Evolutionary conservation across 2,329 filamentous ascomycete species (phyloP).

Genomic region (Endoconidiophora polonica): DNA sequence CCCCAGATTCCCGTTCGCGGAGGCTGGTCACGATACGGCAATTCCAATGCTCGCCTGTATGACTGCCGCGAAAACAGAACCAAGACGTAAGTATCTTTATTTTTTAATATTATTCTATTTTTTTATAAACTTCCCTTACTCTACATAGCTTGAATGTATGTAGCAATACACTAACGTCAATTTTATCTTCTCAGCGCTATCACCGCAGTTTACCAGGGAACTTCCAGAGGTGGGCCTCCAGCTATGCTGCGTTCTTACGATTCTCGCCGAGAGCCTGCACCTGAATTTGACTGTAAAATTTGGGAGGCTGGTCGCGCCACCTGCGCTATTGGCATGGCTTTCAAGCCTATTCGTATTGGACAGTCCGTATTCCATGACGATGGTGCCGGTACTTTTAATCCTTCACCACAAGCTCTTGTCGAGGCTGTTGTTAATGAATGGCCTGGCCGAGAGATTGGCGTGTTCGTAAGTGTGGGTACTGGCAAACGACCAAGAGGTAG

Average conservation of each 20-base stretch:
- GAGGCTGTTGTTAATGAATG: conserved; percentile 87
- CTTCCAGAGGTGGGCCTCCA: conserved; percentile 47
- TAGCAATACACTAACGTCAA: neutral
- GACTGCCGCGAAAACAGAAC: conserved; percentile 72
- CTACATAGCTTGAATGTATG: neutral
- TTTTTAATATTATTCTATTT: neutral
- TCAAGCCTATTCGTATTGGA: conserved; percentile 88
- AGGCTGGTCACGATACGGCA: conserved; percentile 47
- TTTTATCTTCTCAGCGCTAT: conserved; percentile 49
- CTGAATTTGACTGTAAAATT: conserved; percentile 86
- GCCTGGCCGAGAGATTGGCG: conserved; percentile 82
- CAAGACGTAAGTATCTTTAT: conserved; percentile 53
- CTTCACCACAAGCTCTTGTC: conserved; percentile 67
- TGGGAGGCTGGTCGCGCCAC: conserved; percentile 98
- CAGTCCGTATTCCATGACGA: conserved; percentile 92
- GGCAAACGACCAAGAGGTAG: conserved; percentile 56
- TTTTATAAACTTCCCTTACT: conserved; percentile 12
- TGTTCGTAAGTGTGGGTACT: conserved; percentile 88
- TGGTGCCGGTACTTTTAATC: conserved; percentile 82
- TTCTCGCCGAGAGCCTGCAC: conserved; percentile 75
- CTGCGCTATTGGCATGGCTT: conserved; percentile 74
- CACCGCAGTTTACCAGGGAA: conserved; percentile 80
- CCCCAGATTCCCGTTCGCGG: conserved; percentile 38
- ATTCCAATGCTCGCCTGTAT: conserved; percentile 76
- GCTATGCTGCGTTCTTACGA: conserved; percentile 84